Conservation (phyloP, 2,329 filamentous ascomycete species). For the Cladorrhinum sp. region DNA sequence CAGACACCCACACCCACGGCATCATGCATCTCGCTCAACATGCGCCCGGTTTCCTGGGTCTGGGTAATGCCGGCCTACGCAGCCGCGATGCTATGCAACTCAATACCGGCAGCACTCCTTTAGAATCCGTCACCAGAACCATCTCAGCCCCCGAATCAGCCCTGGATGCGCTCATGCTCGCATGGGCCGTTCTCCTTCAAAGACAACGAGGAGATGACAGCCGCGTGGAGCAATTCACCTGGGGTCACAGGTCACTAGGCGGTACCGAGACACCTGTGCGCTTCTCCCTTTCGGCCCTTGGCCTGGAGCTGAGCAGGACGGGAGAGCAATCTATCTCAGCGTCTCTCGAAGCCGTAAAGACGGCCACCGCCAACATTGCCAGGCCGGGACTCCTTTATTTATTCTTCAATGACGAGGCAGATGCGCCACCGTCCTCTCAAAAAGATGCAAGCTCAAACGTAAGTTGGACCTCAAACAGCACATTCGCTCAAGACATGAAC, state of each 20-base stretch:
- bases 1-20: neutral
- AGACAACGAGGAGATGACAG: constrained; percentile 10
- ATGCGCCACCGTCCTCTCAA: neutral
- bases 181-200: constrained; percentile 13
- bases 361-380: neutral
- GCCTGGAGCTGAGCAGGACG: constrained; percentile 6
- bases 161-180: constrained; percentile 7
- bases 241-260: constrained; percentile 5
- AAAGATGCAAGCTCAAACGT: constrained; percentile 2
- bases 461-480: neutral
- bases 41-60: constrained; percentile 5
- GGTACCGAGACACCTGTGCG: constrained; percentile 8
- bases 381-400: constrained; percentile 5
- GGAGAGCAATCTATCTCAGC: neutral
- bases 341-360: constrained; percentile 1
- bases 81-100: constrained; percentile 7
- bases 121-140: constrained; percentile 7
- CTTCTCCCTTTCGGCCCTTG: constrained; percentile 11
- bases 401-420: constrained; percentile 12
- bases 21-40: constrained; percentile 14
- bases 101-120: neutral
- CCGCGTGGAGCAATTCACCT: constrained; percentile 8
- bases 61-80: neutral
- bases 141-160: constrained; percentile 2
- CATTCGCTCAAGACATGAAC: neutral